Percentiles rank a stretch among this genome's conserved stretches.
Evolutionary conservation across 495 filamentous ascomycete species (phyloP).

Genomic region (Trichoderma parareesei): DNA sequence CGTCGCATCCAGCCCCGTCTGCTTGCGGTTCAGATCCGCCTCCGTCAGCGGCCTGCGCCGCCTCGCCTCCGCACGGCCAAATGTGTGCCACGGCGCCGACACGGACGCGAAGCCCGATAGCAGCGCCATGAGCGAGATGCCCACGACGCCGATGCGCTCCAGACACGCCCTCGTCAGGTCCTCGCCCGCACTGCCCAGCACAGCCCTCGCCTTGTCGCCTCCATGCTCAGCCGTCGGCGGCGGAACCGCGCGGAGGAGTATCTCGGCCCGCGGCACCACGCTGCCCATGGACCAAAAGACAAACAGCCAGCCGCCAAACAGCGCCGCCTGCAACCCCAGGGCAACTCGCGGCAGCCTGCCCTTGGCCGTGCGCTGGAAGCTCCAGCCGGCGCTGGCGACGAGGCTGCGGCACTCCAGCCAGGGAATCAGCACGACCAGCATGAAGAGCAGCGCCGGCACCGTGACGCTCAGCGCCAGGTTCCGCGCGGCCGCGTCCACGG

Average conservation of each 20-base stretch:
- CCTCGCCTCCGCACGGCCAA: slow-evolving; percentile 45
- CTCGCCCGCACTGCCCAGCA: slow-evolving; percentile 23
- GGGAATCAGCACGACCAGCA: slow-evolving; percentile 61
- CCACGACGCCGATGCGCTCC: slow-evolving; percentile 71
- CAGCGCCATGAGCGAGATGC: slow-evolving; percentile 73
- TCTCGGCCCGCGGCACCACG: slow-evolving; percentile 45
- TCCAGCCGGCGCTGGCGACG: slow-evolving; percentile 50
- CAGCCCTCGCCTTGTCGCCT: too few relatives aligned
- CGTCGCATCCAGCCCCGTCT: slow-evolving; percentile 64
- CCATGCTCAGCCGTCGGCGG: neutral
- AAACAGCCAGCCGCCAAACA: slow-evolving; percentile 54
- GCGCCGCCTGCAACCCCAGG: slow-evolving; percentile 49
- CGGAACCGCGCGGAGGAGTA: slow-evolving; percentile 11
- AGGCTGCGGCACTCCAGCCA: slow-evolving; percentile 62
- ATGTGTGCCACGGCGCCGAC: slow-evolving; percentile 72
- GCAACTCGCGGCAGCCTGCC: slow-evolving; percentile 40
- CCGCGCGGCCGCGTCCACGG: slow-evolving; percentile 53
- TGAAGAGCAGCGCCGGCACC: slow-evolving; percentile 54
- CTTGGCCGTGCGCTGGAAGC: slow-evolving; percentile 43
- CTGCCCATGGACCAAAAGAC: slow-evolving; percentile 69
- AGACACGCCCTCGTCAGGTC: slow-evolving; percentile 63
- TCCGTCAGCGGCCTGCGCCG: slow-evolving; percentile 49
- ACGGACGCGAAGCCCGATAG: slow-evolving; percentile 77
- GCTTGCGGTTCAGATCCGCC: slow-evolving; percentile 60
- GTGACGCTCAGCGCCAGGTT: slow-evolving; percentile 54